Evolutionary conservation across 257 asterid species (phyloP).

Genomic region (Nyctanthes arbortristis): DNA sequence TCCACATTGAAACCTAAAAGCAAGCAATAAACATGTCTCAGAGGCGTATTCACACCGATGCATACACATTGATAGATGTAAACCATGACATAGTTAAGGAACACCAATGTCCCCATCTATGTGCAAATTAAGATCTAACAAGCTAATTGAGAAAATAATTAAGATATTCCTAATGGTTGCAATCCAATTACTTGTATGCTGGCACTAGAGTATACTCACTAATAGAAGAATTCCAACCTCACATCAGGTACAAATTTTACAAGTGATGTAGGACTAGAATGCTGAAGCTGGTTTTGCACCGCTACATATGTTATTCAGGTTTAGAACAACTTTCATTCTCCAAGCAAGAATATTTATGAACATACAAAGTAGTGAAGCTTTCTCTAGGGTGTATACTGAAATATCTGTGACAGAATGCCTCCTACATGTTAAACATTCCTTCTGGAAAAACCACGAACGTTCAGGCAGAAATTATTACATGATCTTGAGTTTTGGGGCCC

Average conservation of each 20-base stretch:
- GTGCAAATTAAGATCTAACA: conserved; percentile 8
- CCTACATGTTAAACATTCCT: background rate
- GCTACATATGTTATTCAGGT: too few relatives aligned
- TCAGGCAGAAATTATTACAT: background rate
- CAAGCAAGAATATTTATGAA: background rate
- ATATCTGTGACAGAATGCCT: background rate
- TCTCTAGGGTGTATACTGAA: background rate
- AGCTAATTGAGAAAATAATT: background rate
- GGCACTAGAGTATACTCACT: background rate
- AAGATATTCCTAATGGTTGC: background rate
- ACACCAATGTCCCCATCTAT: background rate
- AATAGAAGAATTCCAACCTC: background rate
- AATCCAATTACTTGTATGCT: background rate
- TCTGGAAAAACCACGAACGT: background rate
- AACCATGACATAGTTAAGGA: conserved; percentile 9
- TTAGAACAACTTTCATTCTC: background rate
- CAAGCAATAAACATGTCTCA: conserved; percentile 24
- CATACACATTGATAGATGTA: background rate
- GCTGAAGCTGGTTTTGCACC: background rate
- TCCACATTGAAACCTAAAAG: conserved; percentile 93
- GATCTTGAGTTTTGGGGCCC: background rate
- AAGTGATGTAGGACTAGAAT: background rate
- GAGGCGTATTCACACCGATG: conserved; percentile 9
- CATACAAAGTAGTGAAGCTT: background rate
- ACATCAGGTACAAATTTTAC: background rate